These are phyloP conservation scores for Phytophthora vignae DNA, from an alignment of 352 stramenopile species.

Conservation along the genomic window DNA sequence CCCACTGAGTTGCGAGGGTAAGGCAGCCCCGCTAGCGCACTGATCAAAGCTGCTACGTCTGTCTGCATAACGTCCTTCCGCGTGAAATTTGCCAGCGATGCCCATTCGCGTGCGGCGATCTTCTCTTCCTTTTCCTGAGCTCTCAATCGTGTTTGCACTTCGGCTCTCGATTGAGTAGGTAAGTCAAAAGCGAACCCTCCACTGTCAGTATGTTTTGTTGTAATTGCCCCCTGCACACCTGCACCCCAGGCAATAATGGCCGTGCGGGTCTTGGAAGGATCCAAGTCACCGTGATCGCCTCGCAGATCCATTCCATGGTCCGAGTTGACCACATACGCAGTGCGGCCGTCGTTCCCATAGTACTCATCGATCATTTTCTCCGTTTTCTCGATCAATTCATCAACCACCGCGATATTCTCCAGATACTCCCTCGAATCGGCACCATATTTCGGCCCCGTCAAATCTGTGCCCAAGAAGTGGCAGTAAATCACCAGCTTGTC, in stretches of 20 bases:
- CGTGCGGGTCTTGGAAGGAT: conserved; percentile 80
- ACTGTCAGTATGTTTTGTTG: neutral
- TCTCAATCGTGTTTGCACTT: conserved; percentile 57
- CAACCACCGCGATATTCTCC: conserved; percentile 81
- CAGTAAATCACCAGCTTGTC: conserved; percentile 81
- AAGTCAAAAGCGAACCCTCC: conserved; percentile 63
- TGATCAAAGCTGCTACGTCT: conserved; percentile 79
- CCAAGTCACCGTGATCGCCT: conserved; percentile 76
- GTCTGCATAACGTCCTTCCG: conserved; percentile 86
- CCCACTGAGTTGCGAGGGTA: conserved; percentile 85
- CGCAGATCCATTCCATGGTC: conserved; percentile 89
- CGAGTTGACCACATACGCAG: conserved; percentile 79
- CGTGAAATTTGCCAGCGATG: conserved; percentile 45
- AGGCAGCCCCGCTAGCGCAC: conserved; percentile 66
- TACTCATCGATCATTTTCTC: conserved; percentile 67
- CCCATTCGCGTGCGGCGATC: conserved; percentile 52
- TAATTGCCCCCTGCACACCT: conserved; percentile 50
- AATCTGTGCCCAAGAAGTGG: conserved; percentile 84
- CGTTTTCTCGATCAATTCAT: conserved; percentile 76
- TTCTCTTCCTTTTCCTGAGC: conserved; percentile 55
- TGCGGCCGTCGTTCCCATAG: conserved; percentile 68
- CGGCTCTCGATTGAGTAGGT: conserved; percentile 62
- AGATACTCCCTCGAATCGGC: conserved; percentile 76
- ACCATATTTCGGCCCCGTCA: conserved; percentile 80
- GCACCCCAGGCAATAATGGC: conserved; percentile 83